A percentile compares a stretch with the other conserved stretches of the same genome.
phyloP scores from a whole-genome alignment of 1,284 basidiomycete species.

The Golubevia sp. region DNA sequence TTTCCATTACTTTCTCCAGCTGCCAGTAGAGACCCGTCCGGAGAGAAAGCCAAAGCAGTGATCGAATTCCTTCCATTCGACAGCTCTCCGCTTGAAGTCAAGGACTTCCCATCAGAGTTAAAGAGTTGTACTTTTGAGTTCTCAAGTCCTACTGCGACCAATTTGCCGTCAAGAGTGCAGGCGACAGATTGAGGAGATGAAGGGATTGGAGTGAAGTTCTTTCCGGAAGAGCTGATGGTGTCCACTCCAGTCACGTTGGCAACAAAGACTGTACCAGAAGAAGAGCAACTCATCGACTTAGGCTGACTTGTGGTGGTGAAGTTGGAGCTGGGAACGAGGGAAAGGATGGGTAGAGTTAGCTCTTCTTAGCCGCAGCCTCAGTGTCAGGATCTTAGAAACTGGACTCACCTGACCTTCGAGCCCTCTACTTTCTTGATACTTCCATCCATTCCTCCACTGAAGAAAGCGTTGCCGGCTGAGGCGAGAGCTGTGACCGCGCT shows the following conservation, averaged over 20 bases:
- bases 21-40: slow-evolving; percentile 69
- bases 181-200: slow-evolving; percentile 64
- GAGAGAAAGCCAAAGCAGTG: slow-evolving; percentile 79
- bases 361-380: background rate
- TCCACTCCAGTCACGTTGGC: slow-evolving; percentile 73
- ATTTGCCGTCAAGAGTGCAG: slow-evolving; percentile 63
- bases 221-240: slow-evolving; percentile 58
- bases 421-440: slow-evolving; percentile 18
- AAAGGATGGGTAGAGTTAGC: background rate
- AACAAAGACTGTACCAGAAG: slow-evolving; percentile 68
- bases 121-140: slow-evolving; percentile 77
- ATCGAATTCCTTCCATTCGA: slow-evolving; percentile 62
- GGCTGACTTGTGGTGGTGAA: slow-evolving; percentile 71
- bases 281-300: slow-evolving; percentile 60
- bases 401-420: no score
- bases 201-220: slow-evolving; percentile 1
- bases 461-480: slow-evolving; percentile 11
- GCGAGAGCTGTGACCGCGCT: background rate
- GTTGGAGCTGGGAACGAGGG: slow-evolving; percentile 7
- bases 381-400: background rate
- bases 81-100: slow-evolving; percentile 7
- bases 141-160: slow-evolving; percentile 75
- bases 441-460: slow-evolving; percentile 38
- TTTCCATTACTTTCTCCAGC: slow-evolving; percentile 73
- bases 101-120: slow-evolving; percentile 69